Evolutionary conservation across 345 rosid genomes (phyloP), one percentile per base, ranked within the genome.

Genomic region (Eucalyptus pumila): DNA sequence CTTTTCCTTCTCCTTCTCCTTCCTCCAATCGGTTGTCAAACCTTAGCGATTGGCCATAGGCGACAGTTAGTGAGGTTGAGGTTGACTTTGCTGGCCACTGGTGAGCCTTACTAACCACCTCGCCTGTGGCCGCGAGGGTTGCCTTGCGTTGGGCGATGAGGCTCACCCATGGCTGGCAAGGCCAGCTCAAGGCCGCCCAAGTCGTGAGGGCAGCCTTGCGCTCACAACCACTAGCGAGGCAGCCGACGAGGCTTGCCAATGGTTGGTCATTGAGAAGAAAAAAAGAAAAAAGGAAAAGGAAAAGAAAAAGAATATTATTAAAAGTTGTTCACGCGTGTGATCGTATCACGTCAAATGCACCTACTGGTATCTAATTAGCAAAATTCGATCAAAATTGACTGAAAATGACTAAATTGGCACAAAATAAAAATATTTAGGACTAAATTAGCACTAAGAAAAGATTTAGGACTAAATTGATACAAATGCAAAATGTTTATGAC

Each of bases 11-110:
- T 7, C 9, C 9, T 51, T 9, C 52, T 50, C 23, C 4, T 16
- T 51, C 54, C 54, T 51, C 4, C 0, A 16, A 1, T 6, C 3
- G 54, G 54, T 51, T 2, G 4, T 7, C 4, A 1, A 3, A 51
- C 54, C 23, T 51, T 0, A 1, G 54, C 8, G 2, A 16, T 51
- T 1, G 3, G 2, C 23, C 0, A 51, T 2, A 51, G 23, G 54
- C 2, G 0, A 51, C 0, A 7, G 21, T 0, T 4, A 4, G 0
- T 0, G 23, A 51, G 54, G 23, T 50, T 50, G 52, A 15, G 52
- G 52, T 50, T 1, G 1, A 50, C 52, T 7, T 0, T 50, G 19
- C 1, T 50, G 8, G 52, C 52, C 52, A 50, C 3, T 6, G 8
- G 52, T 3, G 19, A 15, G 52, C 19, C 52, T 50, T 50, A 50